Evolutionary conservation across 352 stramenopile species (phyloP), one percentile per base, ranked within the genome.

Genomic region (Phytophthora sp.): DNA sequence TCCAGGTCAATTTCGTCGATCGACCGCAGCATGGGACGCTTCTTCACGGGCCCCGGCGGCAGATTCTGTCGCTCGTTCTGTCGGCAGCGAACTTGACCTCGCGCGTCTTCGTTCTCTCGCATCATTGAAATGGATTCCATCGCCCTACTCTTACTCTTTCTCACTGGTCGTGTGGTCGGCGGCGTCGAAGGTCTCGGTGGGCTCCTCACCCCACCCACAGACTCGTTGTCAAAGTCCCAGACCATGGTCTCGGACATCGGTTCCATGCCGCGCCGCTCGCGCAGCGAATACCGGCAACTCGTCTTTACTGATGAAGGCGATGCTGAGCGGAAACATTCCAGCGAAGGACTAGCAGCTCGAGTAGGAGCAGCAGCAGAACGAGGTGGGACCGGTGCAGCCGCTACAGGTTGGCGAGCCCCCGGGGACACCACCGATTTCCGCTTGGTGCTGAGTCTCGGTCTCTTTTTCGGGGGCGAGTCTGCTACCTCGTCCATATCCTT

Each of bases 1-100:
- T 79, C 71, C 44, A 69, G 24, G 44, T 74, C 63, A n/a, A 76
- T 76, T 39, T 70, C 54, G 4, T 72, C 42, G 46, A 69, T 60
- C 33, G 56, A 59, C 16, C 30, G 33, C 41, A 79, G 35, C 44
- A 36, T n/a, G 12, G 53, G 26, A 8, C 30, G 42, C 42, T 73
- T 74, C 16, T 59, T 67, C 36, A 57, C 36, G 12, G 26, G 50
- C n/a, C 62, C 47, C 5, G 30, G n/a, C 20, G 18, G 41, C 13
- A 46, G 21, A 54, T 51, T 39, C 26, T 31, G 42, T 30, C 27
- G 18, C 31, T 57, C 50, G 21, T 13, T 41, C 6, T 44, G 31
- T 39, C 38, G 41, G 20, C 50, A 18, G 38, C 38, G 27, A 23
- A n/a, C 30, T 23, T 55, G 62, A n/a, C 45, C 52, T 30, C 21